Percentiles rank a stretch among this genome's conserved stretches.
These are phyloP conservation scores for Pleurotus citrinopileatus DNA, from an alignment of 768 basidiomycete genomes.

Conservation along the genomic window DNA sequence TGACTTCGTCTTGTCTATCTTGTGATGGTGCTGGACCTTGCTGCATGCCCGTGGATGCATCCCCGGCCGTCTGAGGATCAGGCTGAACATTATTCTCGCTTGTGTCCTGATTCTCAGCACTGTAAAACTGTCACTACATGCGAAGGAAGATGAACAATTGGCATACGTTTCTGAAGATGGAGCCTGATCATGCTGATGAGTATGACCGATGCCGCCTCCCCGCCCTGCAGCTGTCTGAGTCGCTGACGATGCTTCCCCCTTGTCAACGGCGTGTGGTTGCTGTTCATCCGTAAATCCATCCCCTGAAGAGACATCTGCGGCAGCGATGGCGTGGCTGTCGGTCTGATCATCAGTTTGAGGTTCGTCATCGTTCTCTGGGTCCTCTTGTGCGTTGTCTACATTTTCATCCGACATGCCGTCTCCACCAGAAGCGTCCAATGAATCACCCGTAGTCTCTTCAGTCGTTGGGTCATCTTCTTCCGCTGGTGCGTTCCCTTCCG, in stretches of 20 bases:
- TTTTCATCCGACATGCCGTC: slow-evolving; percentile 12
- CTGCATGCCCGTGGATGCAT: slow-evolving; percentile 40
- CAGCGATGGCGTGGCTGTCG: slow-evolving; percentile 35
- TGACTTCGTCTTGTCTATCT: not conserved
- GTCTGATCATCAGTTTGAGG: slow-evolving; percentile 19
- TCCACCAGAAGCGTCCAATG: slow-evolving; percentile 19
- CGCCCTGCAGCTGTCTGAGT: slow-evolving; percentile 24
- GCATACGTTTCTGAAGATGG: slow-evolving; percentile 30
- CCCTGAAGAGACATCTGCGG: slow-evolving; percentile 42
- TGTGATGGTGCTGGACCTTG: slow-evolving; percentile 40
- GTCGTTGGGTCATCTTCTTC: slow-evolving; percentile 28
- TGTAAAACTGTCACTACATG: not conserved
- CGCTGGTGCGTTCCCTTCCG: slow-evolving; percentile 10
- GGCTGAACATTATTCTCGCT: slow-evolving; percentile 12
- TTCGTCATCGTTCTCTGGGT: slow-evolving; percentile 22
- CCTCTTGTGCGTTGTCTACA: slow-evolving; percentile 16
- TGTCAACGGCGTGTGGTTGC: slow-evolving; percentile 4
- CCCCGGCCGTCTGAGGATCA: slow-evolving; percentile 26
- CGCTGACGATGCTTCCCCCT: slow-evolving; percentile 10
- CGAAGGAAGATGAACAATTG: not conserved
- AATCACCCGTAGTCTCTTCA: slow-evolving; percentile 28
- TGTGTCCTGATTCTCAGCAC: not conserved
- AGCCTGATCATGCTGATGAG: slow-evolving; percentile 24
- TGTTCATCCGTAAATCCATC: slow-evolving; percentile 34
- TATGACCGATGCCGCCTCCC: slow-evolving; percentile 22